Evolutionary conservation across 108 stramenopile genomes (phyloP), one percentile per base, ranked within the genome.

Genomic region (Conticribra weissflogii): DNA sequence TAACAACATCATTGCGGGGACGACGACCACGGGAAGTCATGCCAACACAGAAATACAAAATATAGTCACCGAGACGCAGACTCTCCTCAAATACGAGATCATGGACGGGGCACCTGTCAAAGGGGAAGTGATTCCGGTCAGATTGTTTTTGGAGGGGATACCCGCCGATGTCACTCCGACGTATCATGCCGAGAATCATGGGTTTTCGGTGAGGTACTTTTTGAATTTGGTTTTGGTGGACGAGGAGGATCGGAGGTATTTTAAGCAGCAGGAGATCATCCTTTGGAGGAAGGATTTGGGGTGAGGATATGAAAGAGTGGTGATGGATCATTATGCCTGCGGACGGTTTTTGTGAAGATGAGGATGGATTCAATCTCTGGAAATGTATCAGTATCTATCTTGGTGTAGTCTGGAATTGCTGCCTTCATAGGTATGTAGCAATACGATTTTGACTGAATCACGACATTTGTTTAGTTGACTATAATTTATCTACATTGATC

Each of bases 71-170:
- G 99, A 99, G 69, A 96, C 95, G 8, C 98, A 99, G 72, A 98
- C 97, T 1, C 66, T 99, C 66, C 81, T 89, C 56, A 99, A 98
- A 71, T 98, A 94, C 77, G 99, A 99, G 74, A 96, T 99, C 62
- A 99, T 99, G 99, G 99, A 99, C 81, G 99, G 99, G 14, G 97
- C 96, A 16, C 99, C 99, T 1, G 96, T 98, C 56, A 95, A 96
- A 71, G 97, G 93, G 31, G 92, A 93, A 81, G 66, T 85, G 28
- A 92, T 92, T 63, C 92, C 94, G 9, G 93, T 96, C n/a, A 84
- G 89, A 34, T 57, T 97, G 47, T 91, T 82, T 58, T 66, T 96
- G 64, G 68, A 83, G 51, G 96, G 96, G 23, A 91, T 99, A 34
- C 97, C 99, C 5, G 87, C 97, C 2, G 96, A 98, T 84, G 76